These are phyloP conservation scores for Nicotiana benthamiana DNA, from an alignment of 257 asterid genomes.

Conservation along the genomic window DNA sequence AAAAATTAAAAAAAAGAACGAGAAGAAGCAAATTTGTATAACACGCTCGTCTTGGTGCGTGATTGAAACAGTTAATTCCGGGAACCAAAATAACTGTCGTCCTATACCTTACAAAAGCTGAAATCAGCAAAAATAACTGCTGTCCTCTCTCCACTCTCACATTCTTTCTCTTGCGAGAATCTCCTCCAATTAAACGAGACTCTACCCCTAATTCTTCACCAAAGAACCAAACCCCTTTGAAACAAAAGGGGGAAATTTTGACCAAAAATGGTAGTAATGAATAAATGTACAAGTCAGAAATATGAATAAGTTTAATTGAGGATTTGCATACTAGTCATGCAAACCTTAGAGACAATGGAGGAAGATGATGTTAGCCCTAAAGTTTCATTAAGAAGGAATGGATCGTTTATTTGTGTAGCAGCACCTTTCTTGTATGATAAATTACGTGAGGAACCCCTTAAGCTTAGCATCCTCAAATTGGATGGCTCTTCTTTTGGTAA, in stretches of 20 bases:
- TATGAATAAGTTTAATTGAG: not conserved
- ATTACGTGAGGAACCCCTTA: slow-evolving; percentile 6
- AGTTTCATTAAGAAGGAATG: slow-evolving; percentile 3
- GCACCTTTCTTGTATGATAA: slow-evolving; percentile 11
- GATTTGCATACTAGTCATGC: slow-evolving; percentile 8
- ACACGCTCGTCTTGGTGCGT: not conserved
- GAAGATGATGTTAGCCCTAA: slow-evolving; percentile 4
- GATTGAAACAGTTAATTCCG: not conserved
- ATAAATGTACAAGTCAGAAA: not conserved
- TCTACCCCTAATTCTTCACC: slow-evolving; percentile 14
- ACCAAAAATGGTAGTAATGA: not conserved
- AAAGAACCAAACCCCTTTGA: not conserved
- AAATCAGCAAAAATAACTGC: not conserved
- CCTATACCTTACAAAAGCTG: not conserved
- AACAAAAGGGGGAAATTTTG: not conserved
- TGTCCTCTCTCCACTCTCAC: not conserved
- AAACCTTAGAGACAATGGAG: not conserved
- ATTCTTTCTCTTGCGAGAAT: not conserved
- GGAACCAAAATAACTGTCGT: slow-evolving; percentile 14
- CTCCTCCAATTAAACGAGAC: slow-evolving; percentile 6
- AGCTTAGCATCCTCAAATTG: slow-evolving; percentile 16
- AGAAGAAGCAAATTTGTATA: not conserved
- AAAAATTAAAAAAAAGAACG: no score
- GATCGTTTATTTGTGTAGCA: slow-evolving; percentile 6
- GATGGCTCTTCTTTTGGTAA: slow-evolving; percentile 15